These are phyloP conservation scores for Solanum hybrid DNA, from an alignment of 305 asterid genomes.

Conservation along the genomic window DNA sequence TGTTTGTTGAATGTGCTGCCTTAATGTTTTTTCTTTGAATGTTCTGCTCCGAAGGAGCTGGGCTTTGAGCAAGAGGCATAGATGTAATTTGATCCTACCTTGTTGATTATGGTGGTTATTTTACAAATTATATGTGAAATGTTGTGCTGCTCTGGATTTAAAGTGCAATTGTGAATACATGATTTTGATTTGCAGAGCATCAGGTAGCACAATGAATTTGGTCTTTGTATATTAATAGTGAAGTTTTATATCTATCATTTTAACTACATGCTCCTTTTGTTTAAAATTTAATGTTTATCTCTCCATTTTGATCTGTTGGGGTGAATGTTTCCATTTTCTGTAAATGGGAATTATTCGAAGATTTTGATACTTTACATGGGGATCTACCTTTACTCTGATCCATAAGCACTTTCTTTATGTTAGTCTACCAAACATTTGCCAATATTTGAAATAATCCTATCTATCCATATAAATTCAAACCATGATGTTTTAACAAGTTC, in stretches of 20 bases:
- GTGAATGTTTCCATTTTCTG: background rate
- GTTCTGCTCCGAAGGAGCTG: background rate
- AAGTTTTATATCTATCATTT: background rate
- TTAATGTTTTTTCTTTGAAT: background rate
- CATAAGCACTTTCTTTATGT: background rate
- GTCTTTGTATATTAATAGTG: background rate
- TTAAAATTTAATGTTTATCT: background rate
- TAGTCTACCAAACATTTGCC: background rate
- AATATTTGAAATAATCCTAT: background rate
- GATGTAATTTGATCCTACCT: background rate
- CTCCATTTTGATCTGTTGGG: background rate
- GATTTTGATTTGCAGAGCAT: background rate
- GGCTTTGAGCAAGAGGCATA: background rate
- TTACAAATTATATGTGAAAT: background rate
- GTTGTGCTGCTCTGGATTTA: background rate
- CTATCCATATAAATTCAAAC: background rate
- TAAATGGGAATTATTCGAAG: background rate
- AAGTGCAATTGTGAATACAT: background rate
- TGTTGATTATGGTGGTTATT: background rate
- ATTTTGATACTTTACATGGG: background rate
- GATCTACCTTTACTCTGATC: background rate
- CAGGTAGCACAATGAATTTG: background rate
- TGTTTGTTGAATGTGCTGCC: background rate
- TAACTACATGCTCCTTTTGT: background rate
- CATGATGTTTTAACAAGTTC: background rate